Base-by-base conservation (phyloP, 306 rosid genomes). In the Fagus sylvatica region DNA sequence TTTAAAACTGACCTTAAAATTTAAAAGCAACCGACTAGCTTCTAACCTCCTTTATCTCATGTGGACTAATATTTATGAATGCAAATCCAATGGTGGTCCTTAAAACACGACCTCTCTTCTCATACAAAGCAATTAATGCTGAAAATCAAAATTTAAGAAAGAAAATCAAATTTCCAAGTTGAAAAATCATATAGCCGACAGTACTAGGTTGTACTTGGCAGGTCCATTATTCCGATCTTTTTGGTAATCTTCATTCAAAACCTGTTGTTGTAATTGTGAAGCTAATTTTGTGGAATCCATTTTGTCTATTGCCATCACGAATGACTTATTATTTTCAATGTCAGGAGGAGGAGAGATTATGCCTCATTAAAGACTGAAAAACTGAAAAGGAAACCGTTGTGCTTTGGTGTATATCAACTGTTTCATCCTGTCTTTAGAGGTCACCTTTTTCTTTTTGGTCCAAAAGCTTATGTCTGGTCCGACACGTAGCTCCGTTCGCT, bases 361-460 rank as follows among this genome's bases (percentile, higher is more conserved):
- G 46, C 75, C 13, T 43, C 0, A 32, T 39, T 54, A 37, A 67
- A 53, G 69, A 56, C 75, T 56, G 75, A 42, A 56, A 43, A 41
- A 13, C 30, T 11, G 6, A 30, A 57, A 56, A 69, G 41, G 39
- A 69, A 77, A 42, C 10, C 59, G 15, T 49, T 65, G 53, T 66
- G 74, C 71, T 51, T 43, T 51, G 79, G 73, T 51, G 48, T 12
- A 54, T 54, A 33, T 36, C 49, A 65, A 79, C 48, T 37, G 79
- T 64, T 22, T 71, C 69, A 79, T 53, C 51, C 56, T 68, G 67
- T 73, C 59, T 53, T 73, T 69, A n/a, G 71, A 70, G 65, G 77
- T 70, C 36, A 49, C 2, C 84, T 54, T 80, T 80, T 69, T 36
- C 82, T 71, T 80, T 77, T 80, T 28, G 78, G 85, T 11, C 82